phyloP scores from a whole-genome alignment of 345 rosid species.

The Boechera divaricarpa region DNA sequence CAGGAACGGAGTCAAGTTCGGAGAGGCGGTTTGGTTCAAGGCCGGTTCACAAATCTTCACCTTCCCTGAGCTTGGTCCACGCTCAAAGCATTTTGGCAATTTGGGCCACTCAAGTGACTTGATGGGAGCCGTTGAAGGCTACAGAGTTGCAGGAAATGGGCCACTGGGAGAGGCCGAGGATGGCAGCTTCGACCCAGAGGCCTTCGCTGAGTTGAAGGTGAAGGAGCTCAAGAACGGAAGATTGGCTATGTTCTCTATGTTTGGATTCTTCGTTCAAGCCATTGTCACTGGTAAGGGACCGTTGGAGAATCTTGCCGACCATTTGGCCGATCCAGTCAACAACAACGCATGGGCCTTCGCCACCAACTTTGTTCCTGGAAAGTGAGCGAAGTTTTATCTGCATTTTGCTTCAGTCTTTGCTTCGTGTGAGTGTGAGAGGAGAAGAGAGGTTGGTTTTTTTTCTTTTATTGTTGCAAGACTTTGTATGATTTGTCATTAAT shows the following conservation, averaged over 20 bases:
- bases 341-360: conserved; percentile 65
- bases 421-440: conserved; percentile 28
- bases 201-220: conserved; percentile 57
- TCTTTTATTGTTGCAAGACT: conserved; percentile 3
- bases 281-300: conserved; percentile 61
- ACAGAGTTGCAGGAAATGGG: conserved; percentile 62
- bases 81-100: conserved; percentile 84
- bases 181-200: conserved; percentile 58
- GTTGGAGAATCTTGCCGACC: conserved; percentile 54
- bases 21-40: conserved; percentile 87
- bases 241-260: conserved; percentile 63
- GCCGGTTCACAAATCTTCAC: conserved; percentile 78
- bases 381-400: conserved; percentile 43
- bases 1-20: conserved; percentile 77
- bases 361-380: conserved; percentile 62
- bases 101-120: conserved; percentile 69
- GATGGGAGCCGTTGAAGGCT: conserved; percentile 88
- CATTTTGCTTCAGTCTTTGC: conserved; percentile 38
- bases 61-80: conserved; percentile 56
- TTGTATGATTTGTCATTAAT: conserved; percentile 27
- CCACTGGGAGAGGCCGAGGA: conserved; percentile 56
- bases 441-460: conserved; percentile 28
- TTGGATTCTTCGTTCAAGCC: conserved; percentile 65
- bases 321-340: conserved; percentile 57
- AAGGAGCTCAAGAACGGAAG: conserved; percentile 57